Conservation (phyloP, 2,329 filamentous ascomycete species). For the Claviceps paspali region DNA sequence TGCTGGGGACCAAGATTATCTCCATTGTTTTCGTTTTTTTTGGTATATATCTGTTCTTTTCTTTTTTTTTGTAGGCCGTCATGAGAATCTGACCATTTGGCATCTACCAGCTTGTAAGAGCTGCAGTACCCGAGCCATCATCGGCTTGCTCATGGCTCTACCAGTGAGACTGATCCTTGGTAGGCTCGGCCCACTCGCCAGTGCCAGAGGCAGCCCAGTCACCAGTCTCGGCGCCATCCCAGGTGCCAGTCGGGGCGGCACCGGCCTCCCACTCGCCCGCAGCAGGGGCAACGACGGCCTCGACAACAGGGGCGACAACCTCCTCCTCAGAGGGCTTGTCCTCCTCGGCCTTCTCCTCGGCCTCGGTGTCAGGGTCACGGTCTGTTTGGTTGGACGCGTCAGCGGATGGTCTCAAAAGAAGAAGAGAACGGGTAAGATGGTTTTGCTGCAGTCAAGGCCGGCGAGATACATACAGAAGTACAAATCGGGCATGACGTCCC, state of each 20-base stretch:
- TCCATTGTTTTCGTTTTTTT: background rate
- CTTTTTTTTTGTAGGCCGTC: background rate
- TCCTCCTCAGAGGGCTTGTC: slow-evolving; percentile 79
- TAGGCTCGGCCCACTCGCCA: slow-evolving; percentile 50
- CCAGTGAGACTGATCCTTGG: slow-evolving; percentile 38
- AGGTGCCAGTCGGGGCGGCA: slow-evolving; percentile 41
- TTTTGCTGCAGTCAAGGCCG: background rate
- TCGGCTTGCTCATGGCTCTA: slow-evolving; percentile 20
- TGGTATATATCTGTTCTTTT: too few species aligned
- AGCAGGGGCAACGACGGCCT: slow-evolving; percentile 56
- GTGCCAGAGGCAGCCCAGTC: slow-evolving; percentile 52
- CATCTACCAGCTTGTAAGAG: slow-evolving; percentile 6
- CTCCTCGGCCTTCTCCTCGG: slow-evolving; percentile 94
- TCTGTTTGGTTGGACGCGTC: slow-evolving; percentile 30
- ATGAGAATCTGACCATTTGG: slow-evolving; percentile 1
- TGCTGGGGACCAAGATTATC: background rate
- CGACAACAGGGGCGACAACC: slow-evolving; percentile 63
- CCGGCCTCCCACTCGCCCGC: slow-evolving; percentile 75
- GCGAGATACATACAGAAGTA: slow-evolving; percentile 68
- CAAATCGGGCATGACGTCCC: slow-evolving; percentile 98
- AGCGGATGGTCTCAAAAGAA: background rate
- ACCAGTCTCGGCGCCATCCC: slow-evolving; percentile 40
- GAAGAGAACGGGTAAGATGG: background rate
- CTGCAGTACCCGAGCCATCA: slow-evolving; percentile 4
- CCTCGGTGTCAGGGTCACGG: slow-evolving; percentile 98